A percentile compares a stretch with the other conserved stretches of the same genome.
Evolutionary conservation across 768 basidiomycete species (phyloP).

Genomic region (Agrocybe chaxingu): DNA sequence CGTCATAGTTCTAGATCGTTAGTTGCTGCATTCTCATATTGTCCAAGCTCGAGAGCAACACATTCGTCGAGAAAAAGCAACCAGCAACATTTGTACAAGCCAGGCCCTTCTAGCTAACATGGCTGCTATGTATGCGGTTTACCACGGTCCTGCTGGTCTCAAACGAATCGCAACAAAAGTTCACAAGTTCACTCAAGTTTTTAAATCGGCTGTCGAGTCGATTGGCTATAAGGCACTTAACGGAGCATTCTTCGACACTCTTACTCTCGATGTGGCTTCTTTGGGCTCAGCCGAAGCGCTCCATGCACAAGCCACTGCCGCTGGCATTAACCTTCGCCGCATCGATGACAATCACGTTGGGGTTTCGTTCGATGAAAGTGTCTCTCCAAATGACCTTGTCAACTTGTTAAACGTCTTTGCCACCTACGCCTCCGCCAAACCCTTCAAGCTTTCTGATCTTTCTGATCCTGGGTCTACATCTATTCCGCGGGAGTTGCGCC

Average conservation of each 20-base stretch:
- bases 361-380: slow-evolving; percentile 90
- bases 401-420: slow-evolving; percentile 81
- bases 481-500: slow-evolving; percentile 55
- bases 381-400: slow-evolving; percentile 70
- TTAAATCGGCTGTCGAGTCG: slow-evolving; percentile 61
- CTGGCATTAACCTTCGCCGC: slow-evolving; percentile 79
- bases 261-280: slow-evolving; percentile 72
- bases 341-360: slow-evolving; percentile 78
- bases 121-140: slow-evolving; percentile 98
- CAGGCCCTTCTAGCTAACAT: slow-evolving; percentile 98
- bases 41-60: slow-evolving; percentile 90
- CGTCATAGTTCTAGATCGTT: slow-evolving; percentile 6
- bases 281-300: slow-evolving; percentile 57
- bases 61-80: slow-evolving; percentile 96
- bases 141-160: slow-evolving; percentile 90
- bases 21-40: neutral
- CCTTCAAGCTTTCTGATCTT: slow-evolving; percentile 45
- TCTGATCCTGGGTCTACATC: slow-evolving; percentile 38
- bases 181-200: slow-evolving; percentile 80
- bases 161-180: slow-evolving; percentile 84
- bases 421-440: slow-evolving; percentile 50
- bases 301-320: slow-evolving; percentile 62
- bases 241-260: slow-evolving; percentile 85
- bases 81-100: slow-evolving; percentile 97
- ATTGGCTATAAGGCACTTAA: slow-evolving; percentile 77